These are phyloP conservation scores for Linum tenue DNA, from an alignment of 345 rosid genomes.

Conservation along the genomic window DNA sequence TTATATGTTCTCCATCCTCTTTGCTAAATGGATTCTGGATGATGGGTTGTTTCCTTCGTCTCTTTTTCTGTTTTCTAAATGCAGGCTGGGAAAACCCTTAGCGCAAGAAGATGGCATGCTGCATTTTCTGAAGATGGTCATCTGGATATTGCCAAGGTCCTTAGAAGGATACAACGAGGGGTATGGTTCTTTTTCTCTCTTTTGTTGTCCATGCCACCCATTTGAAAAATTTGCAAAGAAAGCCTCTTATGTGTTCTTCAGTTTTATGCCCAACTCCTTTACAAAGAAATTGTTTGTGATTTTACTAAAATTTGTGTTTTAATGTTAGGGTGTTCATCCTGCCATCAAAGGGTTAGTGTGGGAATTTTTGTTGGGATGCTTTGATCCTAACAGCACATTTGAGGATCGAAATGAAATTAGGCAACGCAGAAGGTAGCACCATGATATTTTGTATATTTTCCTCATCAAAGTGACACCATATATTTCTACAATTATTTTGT, in stretches of 20 bases:
- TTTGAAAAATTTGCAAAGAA: neutral
- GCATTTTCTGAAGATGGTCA: constrained; percentile 76
- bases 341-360: constrained; percentile 81
- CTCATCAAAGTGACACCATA: too few relatives aligned
- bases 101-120: constrained; percentile 87
- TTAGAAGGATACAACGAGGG: constrained; percentile 84
- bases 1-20: neutral
- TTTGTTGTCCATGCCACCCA: neutral
- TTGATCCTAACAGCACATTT: constrained; percentile 79
- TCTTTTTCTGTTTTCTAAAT: neutral
- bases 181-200: constrained; percentile 26
- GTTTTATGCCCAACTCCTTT: neutral
- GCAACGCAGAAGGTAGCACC: constrained; percentile 52
- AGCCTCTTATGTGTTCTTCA: neutral
- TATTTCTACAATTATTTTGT: too few relatives aligned
- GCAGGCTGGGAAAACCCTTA: constrained; percentile 86
- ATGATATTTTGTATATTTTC: neutral
- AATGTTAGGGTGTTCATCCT: constrained; percentile 81
- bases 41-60: neutral
- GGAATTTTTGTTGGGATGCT: constrained; percentile 95
- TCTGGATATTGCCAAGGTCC: constrained; percentile 78
- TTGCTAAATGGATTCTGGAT: neutral
- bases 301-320: neutral
- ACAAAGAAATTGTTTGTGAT: neutral
- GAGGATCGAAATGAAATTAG: constrained; percentile 62